Conservation (phyloP, 1,284 basidiomycete genomes). For the Pseudozyma thailandica region DNA sequence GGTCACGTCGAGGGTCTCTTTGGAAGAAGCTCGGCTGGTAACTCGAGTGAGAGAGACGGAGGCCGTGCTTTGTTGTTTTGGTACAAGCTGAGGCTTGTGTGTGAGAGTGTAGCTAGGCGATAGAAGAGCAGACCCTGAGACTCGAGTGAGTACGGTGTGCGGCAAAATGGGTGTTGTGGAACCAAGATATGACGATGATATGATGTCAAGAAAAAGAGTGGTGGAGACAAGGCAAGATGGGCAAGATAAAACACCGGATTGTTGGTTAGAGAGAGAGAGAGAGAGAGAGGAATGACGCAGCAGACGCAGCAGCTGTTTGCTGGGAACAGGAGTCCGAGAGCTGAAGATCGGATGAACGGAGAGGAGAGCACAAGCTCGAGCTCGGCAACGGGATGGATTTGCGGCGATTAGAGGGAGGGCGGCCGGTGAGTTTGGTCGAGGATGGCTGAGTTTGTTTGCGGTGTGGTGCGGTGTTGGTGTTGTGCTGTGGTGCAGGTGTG, state of each 20-base stretch:
- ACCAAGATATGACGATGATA: conserved; percentile 27
- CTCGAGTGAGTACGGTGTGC: not conserved
- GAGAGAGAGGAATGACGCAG: not conserved
- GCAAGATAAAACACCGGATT: conserved; percentile 6
- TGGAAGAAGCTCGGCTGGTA: not conserved
- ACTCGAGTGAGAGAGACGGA: too few relatives aligned
- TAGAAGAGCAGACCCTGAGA: not conserved
- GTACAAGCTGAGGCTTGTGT: too few relatives aligned
- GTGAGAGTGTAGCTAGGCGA: not conserved
- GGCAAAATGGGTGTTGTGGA: too few relatives aligned
- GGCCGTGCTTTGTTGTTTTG: too few relatives aligned
- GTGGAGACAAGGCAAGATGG: not conserved
- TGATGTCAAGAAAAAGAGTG: conserved; percentile 1
- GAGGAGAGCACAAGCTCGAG: too few relatives aligned
- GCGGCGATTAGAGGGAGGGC: too few relatives aligned
- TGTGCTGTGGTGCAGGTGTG: not conserved
- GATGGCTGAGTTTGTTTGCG: too few relatives aligned
- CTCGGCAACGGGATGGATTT: too few relatives aligned
- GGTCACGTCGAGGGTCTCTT: not conserved
- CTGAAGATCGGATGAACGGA: too few relatives aligned
- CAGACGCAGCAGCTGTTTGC: not conserved
- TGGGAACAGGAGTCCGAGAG: not conserved
- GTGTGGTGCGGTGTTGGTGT: too few relatives aligned
- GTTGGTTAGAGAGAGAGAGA: not conserved
- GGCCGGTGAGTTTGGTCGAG: too few relatives aligned